Percentiles rank a stretch among this genome's conserved stretches.
Conservation (phyloP, 1,284 basidiomycete genomes). For the Apiotrichum laibachii region DNA sequence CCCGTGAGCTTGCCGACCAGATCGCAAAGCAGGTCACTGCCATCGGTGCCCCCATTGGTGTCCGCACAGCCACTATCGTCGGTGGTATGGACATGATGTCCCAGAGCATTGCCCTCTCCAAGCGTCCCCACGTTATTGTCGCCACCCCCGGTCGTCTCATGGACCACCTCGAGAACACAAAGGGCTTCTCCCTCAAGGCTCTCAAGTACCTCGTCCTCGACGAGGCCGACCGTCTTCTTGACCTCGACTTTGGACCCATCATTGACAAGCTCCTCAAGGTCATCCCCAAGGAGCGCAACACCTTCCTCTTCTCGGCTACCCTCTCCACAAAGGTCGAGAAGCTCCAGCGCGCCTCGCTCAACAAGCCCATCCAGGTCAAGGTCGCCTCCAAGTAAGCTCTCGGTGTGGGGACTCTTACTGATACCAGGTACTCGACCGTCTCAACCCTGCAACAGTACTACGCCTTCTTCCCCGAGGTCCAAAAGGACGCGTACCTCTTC, state of each 20-base stretch:
- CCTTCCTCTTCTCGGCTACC: conserved; percentile 98
- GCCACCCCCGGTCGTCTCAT: conserved; percentile 93
- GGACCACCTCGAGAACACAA: conserved; percentile 96
- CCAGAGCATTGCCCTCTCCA: conserved; percentile 89
- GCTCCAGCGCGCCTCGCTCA: conserved; percentile 90
- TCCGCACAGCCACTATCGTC: conserved; percentile 84
- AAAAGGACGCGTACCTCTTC: conserved; percentile 90
- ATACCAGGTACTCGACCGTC: conserved; percentile 85
- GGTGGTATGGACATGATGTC: conserved; percentile 94
- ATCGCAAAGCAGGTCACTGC: conserved; percentile 95
- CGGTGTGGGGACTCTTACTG: background rate
- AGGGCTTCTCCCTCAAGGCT: conserved; percentile 86
- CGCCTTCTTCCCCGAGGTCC: conserved; percentile 84
- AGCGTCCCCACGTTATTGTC: conserved; percentile 91
- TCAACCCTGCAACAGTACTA: conserved; percentile 95
- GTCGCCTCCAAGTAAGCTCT: conserved; percentile 81
- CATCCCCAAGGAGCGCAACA: conserved; percentile 90
- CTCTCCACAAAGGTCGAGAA: conserved; percentile 99
- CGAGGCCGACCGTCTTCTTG: conserved; percentile 93
- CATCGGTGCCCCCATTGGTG: conserved; percentile 89
- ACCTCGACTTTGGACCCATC: conserved; percentile 95
- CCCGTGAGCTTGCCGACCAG: conserved; percentile 96
- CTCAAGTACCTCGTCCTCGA: conserved; percentile 94
- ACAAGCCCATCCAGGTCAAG: conserved; percentile 92
- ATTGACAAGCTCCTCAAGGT: conserved; percentile 97